These are phyloP conservation scores for Heteromeles arbutifolia DNA, from an alignment of 306 rosid species.

Conservation along the genomic window DNA sequence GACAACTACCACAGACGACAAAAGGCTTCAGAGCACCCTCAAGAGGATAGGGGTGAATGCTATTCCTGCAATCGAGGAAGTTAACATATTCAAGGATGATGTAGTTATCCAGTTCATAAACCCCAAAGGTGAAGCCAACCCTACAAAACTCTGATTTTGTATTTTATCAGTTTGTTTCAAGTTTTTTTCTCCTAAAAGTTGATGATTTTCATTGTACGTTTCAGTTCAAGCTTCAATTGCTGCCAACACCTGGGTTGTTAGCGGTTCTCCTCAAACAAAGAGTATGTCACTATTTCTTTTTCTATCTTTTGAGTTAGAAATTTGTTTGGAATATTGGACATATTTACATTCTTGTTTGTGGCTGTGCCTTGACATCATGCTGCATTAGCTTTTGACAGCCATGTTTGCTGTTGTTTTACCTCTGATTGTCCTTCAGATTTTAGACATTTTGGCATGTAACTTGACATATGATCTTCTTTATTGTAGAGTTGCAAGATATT, in stretches of 20 bases:
- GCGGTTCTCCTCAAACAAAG: slow-evolving; percentile 94
- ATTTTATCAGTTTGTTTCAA: background rate
- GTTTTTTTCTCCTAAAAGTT: background rate
- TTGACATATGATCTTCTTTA: slow-evolving; percentile 4
- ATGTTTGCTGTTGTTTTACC: background rate
- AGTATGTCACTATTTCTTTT: slow-evolving; percentile 36
- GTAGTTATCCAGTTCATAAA: slow-evolving; percentile 83
- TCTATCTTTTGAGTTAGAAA: background rate
- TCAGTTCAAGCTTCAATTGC: slow-evolving; percentile 98
- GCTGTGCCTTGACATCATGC: background rate
- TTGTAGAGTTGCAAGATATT: slow-evolving; percentile 91
- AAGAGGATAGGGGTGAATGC: slow-evolving; percentile 98
- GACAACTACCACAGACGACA: slow-evolving; percentile 93
- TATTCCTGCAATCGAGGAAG: slow-evolving; percentile 95
- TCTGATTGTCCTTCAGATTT: background rate
- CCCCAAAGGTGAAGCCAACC: slow-evolving; percentile 61
- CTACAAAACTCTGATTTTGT: background rate
- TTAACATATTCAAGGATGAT: slow-evolving; percentile 92
- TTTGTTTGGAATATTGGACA: background rate
- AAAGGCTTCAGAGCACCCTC: slow-evolving; percentile 94
- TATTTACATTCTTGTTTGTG: background rate
- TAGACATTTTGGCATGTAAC: background rate
- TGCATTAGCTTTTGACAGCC: background rate
- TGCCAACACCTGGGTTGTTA: slow-evolving; percentile 99
- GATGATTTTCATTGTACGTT: slow-evolving; percentile 7